These are phyloP conservation scores for Microdochium paspali DNA, from an alignment of 2,329 filamentous ascomycete species.

Conservation along the genomic window DNA sequence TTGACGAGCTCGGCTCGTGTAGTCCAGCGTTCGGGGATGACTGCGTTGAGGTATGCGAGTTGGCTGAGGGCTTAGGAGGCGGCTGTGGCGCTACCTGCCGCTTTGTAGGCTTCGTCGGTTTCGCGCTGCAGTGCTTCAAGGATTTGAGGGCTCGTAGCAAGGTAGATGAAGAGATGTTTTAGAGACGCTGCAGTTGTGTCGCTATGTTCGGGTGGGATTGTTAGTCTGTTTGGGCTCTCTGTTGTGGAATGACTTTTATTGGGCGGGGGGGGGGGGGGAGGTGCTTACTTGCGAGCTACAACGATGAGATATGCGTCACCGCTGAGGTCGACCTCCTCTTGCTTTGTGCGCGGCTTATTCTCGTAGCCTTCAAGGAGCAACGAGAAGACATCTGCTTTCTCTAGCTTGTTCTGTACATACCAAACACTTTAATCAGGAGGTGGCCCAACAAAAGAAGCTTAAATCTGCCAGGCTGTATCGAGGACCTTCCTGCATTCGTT, in stretches of 20 bases:
- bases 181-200: conserved; percentile 2
- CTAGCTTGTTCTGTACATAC: neutral
- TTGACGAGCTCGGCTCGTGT: neutral
- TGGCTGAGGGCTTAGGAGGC: conserved; percentile 2
- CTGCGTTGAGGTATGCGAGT: conserved; percentile 3
- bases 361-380: neutral
- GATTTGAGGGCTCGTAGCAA: conserved; percentile 1
- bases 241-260: too few species aligned
- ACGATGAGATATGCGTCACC: neutral
- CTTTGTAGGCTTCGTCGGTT: neutral
- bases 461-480: too few species aligned
- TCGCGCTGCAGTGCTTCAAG: neutral
- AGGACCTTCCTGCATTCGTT: too few species aligned
- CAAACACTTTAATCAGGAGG: too few species aligned
- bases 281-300: neutral
- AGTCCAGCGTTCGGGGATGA: conserved; percentile 2
- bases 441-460: too few species aligned
- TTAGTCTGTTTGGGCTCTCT: too few species aligned
- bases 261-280: too few species aligned
- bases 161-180: neutral
- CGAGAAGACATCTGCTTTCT: neutral
- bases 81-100: neutral
- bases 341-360: neutral
- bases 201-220: neutral
- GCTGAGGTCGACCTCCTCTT: neutral